Evolutionary conservation across 2,329 filamentous ascomycete genomes (phyloP), one percentile per base, ranked within the genome.

Genomic region (Coleophoma crateriformis): DNA sequence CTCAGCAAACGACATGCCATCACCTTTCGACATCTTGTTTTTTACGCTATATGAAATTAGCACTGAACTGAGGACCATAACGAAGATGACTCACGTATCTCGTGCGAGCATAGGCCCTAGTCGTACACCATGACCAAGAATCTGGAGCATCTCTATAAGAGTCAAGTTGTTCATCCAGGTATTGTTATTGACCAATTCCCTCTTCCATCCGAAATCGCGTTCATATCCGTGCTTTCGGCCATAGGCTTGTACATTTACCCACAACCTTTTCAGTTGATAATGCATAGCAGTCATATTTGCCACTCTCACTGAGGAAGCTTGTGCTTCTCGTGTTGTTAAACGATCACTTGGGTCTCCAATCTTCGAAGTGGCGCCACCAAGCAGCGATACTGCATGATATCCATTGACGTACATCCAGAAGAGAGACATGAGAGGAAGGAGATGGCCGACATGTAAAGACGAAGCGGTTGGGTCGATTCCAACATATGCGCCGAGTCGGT

Each of bases 1-100:
- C 65, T 99, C 94, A 34, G 89, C 85, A 61, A 95, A 87, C 0
- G 91, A 95, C 86, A 99, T 92, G 59, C 94, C 95, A 55, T 94
- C 88, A 35, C 90, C 89, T 47, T 84, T 84, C n/a, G 79, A 78
- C 75, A 97, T 78, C 63, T 90, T 89, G 50, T 82, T 84, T 68
- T 90, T 94, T 48, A 95, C 90, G 33, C 63, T 65, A 35, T n/a
- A 27, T 7, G 34, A 37, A 22, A 37, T 60, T 39, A 61, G 58
- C 10, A 33, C 14, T 47, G 3, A 13, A 42, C 14, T 47, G 38
- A 51, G 58, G 47, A 56, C 44, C 3, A 15, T 22, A 19, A 15
- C 1, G 33, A 37, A 12, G 33, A 20, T 2, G 13, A 81, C 87
- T 75, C 68, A 90, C 85, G 88, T 94, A 54, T 97, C 92, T 61